These are phyloP conservation scores for Vitis riparia DNA, from an alignment of 164 flowering plant species.

Conservation along the genomic window DNA sequence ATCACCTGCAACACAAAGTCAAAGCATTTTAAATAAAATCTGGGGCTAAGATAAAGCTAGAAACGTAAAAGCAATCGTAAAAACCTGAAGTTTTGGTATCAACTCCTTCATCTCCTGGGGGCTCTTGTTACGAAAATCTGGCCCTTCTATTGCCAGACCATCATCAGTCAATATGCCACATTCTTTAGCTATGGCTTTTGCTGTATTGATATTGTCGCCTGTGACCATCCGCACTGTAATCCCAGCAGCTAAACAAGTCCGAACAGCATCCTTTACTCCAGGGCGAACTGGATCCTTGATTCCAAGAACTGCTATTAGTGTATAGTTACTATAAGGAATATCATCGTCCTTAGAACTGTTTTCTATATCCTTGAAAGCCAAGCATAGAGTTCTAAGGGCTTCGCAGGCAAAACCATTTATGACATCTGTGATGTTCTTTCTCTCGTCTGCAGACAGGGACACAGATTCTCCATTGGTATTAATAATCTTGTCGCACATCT, in stretches of 20 bases:
- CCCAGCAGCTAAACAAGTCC: slow-evolving; percentile 40
- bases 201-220: slow-evolving; percentile 30
- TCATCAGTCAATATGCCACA: slow-evolving; percentile 46
- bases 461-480: slow-evolving; percentile 17
- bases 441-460: slow-evolving; percentile 16
- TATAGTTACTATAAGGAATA: slow-evolving; percentile 24
- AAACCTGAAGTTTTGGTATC: slow-evolving; percentile 39
- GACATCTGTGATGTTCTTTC: slow-evolving; percentile 12
- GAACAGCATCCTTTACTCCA: slow-evolving; percentile 41
- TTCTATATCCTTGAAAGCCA: slow-evolving; percentile 26
- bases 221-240: slow-evolving; percentile 47
- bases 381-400: slow-evolving; percentile 32
- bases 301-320: slow-evolving; percentile 34
- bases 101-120: slow-evolving; percentile 28
- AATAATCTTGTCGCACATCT: slow-evolving; percentile 23
- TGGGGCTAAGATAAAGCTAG: no score
- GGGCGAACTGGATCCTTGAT: slow-evolving; percentile 48
- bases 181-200: slow-evolving; percentile 35
- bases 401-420: slow-evolving; percentile 30
- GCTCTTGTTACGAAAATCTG: slow-evolving; percentile 26
- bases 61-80: no score
- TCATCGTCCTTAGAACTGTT: slow-evolving; percentile 3
- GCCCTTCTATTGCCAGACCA: slow-evolving; percentile 45
- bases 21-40: background rate
- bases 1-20: slow-evolving; percentile 28